Evolutionary conservation across 23 red algal species (phyloP), one percentile per base, ranked within the genome.

Genomic region (Gracilaria domingensis): DNA sequence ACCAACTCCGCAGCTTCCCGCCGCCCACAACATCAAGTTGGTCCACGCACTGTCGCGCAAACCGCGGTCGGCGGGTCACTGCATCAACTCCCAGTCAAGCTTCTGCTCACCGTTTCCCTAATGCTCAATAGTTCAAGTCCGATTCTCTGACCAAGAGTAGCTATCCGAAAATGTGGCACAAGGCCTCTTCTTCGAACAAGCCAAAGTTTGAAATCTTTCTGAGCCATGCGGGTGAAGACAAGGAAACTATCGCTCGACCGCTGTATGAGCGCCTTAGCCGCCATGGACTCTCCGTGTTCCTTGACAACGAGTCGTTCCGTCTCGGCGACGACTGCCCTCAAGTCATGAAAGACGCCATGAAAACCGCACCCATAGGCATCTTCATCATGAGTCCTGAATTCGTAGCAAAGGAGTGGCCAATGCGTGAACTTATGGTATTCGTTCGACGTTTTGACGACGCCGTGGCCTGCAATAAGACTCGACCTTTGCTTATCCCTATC

Each of bases 221-320:
- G 11, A 77, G 72, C 36, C 72, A 77, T 77, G 72, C 72, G 17
- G 72, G 24, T 24, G 62, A 66, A 66, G 72, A 77, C 36, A 77
- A 77, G 24, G 8, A 38, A 42, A n/a, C 30, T 12, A 35, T 77
- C 23, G 72, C 72, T 8, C 29, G 26, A 42, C 72, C 72, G 72
- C 24, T 77, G 72, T 39, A 77, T 40, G 72, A 77, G 11, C 23
- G 40, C 23, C 72, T 35, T 24, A 14, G 72, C 8, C 11, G 35
- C 12, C 12, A 39, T 11, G 24, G 18, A 8, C 30, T 77, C 28
- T 37, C 30, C 35, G n/a, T 30, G 38, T 77, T 77, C 40, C 23
- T 77, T 13, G 72, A 77, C 18, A 34, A 37, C 8, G 72, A 35
- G 25, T 24, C 30, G 8, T 24, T 77, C 11, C n/a, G 26, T 24